phyloP scores from a whole-genome alignment of 2,329 filamentous ascomycete genomes.

The Colletotrichum karsti region DNA sequence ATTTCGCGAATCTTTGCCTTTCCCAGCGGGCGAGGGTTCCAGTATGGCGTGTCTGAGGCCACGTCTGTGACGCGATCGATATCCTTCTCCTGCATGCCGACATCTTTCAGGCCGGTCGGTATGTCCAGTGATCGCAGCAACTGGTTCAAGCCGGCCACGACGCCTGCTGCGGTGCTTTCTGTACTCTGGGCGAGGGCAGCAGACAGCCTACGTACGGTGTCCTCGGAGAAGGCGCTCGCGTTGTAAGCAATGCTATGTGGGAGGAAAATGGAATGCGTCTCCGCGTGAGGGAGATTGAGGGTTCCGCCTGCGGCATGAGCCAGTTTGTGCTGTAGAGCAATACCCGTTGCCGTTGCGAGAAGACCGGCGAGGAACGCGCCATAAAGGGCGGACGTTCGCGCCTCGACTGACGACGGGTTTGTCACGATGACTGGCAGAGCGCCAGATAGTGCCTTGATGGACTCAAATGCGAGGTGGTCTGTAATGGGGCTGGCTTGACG shows the following conservation, averaged over 20 bases:
- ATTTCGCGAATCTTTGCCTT: constrained; percentile 59
- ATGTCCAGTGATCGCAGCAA: constrained; percentile 47
- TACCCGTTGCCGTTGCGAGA: constrained; percentile 15
- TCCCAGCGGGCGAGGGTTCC: constrained; percentile 64
- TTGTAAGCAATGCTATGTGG: constrained; percentile 27
- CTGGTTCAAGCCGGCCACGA: constrained; percentile 25
- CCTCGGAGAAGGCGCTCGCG: neutral
- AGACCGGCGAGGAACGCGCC: constrained; percentile 26
- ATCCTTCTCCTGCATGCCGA: constrained; percentile 66
- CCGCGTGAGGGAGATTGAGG: constrained; percentile 25
- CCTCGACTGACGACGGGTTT: constrained; percentile 51
- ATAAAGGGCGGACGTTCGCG: constrained; percentile 43
- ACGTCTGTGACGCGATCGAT: constrained; percentile 65
- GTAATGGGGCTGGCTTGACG: constrained; percentile 24
- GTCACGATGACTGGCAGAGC: constrained; percentile 61
- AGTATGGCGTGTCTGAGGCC: constrained; percentile 64
- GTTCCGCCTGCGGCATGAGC: constrained; percentile 23
- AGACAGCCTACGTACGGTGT: neutral
- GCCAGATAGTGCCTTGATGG: constrained; percentile 22
- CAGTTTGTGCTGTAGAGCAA: constrained; percentile 28
- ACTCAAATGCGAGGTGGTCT: constrained; percentile 21
- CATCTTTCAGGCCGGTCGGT: constrained; percentile 58
- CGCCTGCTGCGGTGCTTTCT: neutral
- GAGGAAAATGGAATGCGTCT: constrained; percentile 26
- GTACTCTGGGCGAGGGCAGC: constrained; percentile 19